phyloP scores from a whole-genome alignment of 192 early-diverging fungal species.

The Coemansia erecta region DNA sequence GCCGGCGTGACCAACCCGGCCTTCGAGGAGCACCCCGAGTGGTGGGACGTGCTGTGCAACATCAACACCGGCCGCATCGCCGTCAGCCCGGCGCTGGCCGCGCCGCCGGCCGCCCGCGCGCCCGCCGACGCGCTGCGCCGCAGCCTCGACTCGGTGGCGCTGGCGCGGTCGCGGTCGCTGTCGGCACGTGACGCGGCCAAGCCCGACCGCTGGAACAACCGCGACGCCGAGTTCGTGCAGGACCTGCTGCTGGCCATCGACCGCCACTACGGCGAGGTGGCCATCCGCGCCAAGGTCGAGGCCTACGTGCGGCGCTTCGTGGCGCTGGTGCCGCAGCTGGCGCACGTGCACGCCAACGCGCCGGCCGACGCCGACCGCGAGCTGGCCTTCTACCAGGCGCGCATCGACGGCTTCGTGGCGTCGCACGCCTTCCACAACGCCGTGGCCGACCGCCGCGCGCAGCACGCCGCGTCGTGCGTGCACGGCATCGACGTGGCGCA shows the following conservation, averaged over 20 bases:
- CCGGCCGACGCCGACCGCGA: slow-evolving; percentile 77
- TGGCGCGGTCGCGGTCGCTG: slow-evolving; percentile 49
- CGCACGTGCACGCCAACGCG: slow-evolving; percentile 62
- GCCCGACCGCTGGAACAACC: slow-evolving; percentile 54
- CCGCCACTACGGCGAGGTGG: slow-evolving; percentile 79
- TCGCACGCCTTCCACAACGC: slow-evolving; percentile 73
- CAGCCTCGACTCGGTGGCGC: slow-evolving; percentile 50
- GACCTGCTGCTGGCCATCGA: slow-evolving; percentile 76
- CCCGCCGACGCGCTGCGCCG: slow-evolving; percentile 43
- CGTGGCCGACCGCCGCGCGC: slow-evolving; percentile 60
- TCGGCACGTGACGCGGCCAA: slow-evolving; percentile 47
- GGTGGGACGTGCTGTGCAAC: slow-evolving; percentile 98
- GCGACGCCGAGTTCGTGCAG: slow-evolving; percentile 53
- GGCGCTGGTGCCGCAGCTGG: slow-evolving; percentile 70
- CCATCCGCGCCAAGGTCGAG: slow-evolving; percentile 85
- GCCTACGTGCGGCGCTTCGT: slow-evolving; percentile 84
- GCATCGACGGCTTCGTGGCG: slow-evolving; percentile 85
- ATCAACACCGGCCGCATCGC: slow-evolving; percentile 91
- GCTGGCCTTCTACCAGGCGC: slow-evolving; percentile 65
- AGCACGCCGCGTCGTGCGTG: slow-evolving; percentile 58
- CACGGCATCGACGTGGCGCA: slow-evolving; percentile 69
- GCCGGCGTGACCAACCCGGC: slow-evolving; percentile 96
- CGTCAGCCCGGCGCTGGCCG: slow-evolving; percentile 71
- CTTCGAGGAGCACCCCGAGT: slow-evolving; percentile 86
- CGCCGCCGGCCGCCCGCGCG: slow-evolving; percentile 29